phyloP scores from a whole-genome alignment of 2,329 filamentous ascomycete genomes.

The Davidsoniella australis region DNA sequence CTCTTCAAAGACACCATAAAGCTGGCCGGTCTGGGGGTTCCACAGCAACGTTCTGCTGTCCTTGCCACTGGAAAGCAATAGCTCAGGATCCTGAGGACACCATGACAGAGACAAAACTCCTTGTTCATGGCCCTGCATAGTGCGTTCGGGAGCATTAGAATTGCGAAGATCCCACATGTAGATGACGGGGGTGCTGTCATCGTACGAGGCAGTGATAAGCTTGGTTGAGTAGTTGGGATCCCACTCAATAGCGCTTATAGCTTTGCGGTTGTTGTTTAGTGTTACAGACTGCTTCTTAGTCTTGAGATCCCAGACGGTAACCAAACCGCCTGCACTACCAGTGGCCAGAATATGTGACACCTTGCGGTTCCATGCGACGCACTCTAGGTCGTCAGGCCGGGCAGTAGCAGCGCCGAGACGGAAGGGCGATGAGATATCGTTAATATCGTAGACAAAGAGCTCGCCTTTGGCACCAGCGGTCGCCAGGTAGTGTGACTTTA shows the following conservation, averaged over 20 bases:
- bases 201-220: slow-evolving; percentile 78
- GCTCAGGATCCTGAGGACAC: slow-evolving; percentile 78
- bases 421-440: slow-evolving; percentile 76
- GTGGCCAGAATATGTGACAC: slow-evolving; percentile 92
- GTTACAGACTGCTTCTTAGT: slow-evolving; percentile 95
- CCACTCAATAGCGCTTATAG: slow-evolving; percentile 92
- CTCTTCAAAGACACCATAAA: slow-evolving; percentile 82
- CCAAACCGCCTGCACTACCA: slow-evolving; percentile 80
- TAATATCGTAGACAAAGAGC: slow-evolving; percentile 87
- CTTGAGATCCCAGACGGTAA: slow-evolving; percentile 97
- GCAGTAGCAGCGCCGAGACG: slow-evolving; percentile 75
- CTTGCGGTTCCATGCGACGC: slow-evolving; percentile 96
- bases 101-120: slow-evolving; percentile 88
- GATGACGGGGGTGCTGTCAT: slow-evolving; percentile 76
- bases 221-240: slow-evolving; percentile 91
- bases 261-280: slow-evolving; percentile 85
- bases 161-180: slow-evolving; percentile 91
- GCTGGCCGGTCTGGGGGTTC: slow-evolving; percentile 84
- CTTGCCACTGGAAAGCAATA: slow-evolving; percentile 86
- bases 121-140: slow-evolving; percentile 80
- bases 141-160: slow-evolving; percentile 82
- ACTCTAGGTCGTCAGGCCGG: slow-evolving; percentile 87
- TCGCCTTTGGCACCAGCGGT: slow-evolving; percentile 91
- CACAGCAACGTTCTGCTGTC: slow-evolving; percentile 91
- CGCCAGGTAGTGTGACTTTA: slow-evolving; percentile 77